Percentiles rank a stretch among this genome's conserved stretches.
Conservation (phyloP, 148 eudicot species). For the Drosera capensis region DNA sequence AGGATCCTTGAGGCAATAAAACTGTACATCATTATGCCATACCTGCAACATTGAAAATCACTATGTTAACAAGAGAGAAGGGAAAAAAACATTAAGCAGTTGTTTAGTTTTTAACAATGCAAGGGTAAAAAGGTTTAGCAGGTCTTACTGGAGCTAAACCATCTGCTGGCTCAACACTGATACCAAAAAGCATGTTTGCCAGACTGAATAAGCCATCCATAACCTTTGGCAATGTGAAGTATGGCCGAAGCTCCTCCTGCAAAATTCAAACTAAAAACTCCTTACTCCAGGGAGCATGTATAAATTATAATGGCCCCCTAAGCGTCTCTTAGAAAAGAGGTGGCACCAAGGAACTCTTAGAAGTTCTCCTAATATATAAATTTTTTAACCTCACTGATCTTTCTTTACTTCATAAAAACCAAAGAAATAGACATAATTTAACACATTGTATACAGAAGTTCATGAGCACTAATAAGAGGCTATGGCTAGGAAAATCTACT, state of each 20-base stretch:
- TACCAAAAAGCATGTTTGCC: conserved; percentile 66
- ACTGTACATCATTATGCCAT: conserved; percentile 78
- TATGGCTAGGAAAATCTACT: too few relatives aligned
- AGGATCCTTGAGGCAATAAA: conserved; percentile 73
- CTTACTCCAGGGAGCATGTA: too few relatives aligned
- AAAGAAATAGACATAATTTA: too few relatives aligned
- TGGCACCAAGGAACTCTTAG: too few relatives aligned
- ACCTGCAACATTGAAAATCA: conserved; percentile 45
- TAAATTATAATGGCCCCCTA: too few relatives aligned
- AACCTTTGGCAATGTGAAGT: conserved; percentile 92
- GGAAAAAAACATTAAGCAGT: too few relatives aligned
- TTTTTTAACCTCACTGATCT: too few relatives aligned
- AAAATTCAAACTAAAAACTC: conserved; percentile 1
- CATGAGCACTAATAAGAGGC: too few relatives aligned
- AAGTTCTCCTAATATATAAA: too few relatives aligned
- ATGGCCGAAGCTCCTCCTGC: conserved; percentile 93
- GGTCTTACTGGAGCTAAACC: conserved; percentile 84
- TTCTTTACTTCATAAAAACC: too few relatives aligned
- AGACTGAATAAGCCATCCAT: conserved; percentile 96
- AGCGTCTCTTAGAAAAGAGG: too few relatives aligned
- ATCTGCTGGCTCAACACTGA: conserved; percentile 62
- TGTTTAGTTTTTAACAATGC: neutral
- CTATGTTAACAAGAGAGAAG: neutral
- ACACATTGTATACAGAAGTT: too few relatives aligned
- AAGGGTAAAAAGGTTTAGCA: neutral